A percentile compares a stretch with the other conserved stretches of the same genome.
Conservation (phyloP, 2,329 filamentous ascomycete genomes). For the Gnomoniopsis smithogilvyi region DNA sequence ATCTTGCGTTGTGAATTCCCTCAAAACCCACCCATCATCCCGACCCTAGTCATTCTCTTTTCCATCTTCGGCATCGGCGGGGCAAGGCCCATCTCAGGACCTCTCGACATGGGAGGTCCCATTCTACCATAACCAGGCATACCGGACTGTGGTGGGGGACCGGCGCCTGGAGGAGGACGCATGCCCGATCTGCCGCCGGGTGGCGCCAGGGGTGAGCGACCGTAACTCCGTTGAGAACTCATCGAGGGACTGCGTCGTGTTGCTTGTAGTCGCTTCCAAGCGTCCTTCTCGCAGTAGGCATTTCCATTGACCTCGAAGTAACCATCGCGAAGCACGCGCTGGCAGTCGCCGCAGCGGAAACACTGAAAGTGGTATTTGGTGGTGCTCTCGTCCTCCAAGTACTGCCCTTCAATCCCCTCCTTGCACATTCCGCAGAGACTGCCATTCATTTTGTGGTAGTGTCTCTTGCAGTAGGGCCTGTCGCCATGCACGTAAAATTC, state of each 20-base stretch:
- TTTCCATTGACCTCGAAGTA: slow-evolving; percentile 85
- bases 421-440: slow-evolving; percentile 80
- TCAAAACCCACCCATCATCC: slow-evolving; percentile 44
- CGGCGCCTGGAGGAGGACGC: slow-evolving; percentile 16
- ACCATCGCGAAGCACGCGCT: slow-evolving; percentile 69
- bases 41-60: slow-evolving; percentile 59
- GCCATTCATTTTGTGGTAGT: slow-evolving; percentile 89
- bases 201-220: slow-evolving; percentile 15
- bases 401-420: slow-evolving; percentile 87
- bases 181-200: slow-evolving; percentile 18
- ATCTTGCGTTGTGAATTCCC: slow-evolving; percentile 9
- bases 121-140: slow-evolving; percentile 12
- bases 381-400: slow-evolving; percentile 74
- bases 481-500: slow-evolving; percentile 92
- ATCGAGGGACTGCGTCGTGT: slow-evolving; percentile 10
- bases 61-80: slow-evolving; percentile 50
- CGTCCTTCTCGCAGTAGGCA: slow-evolving; percentile 85
- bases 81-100: slow-evolving; percentile 30
- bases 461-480: slow-evolving; percentile 82
- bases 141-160: slow-evolving; percentile 13
- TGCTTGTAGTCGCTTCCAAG: slow-evolving; percentile 50
- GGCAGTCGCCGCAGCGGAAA: slow-evolving; percentile 80
- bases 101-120: slow-evolving; percentile 25
- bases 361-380: slow-evolving; percentile 86
- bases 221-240: slow-evolving; percentile 18